phyloP scores from a whole-genome alignment of 768 basidiomycete species.

The Kwoniella heveanensis region DNA sequence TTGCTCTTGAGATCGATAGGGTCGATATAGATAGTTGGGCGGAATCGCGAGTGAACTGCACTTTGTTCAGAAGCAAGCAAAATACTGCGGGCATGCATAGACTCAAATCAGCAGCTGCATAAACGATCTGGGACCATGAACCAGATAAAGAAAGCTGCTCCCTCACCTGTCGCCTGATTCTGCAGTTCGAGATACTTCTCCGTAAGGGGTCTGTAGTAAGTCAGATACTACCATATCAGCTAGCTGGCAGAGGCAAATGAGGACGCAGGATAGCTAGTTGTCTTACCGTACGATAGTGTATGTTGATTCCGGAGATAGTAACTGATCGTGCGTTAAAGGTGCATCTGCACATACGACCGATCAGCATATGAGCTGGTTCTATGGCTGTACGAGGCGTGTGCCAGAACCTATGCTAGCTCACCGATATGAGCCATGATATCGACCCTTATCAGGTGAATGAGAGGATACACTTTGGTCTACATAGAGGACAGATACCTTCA shows the following conservation, averaged over 20 bases:
- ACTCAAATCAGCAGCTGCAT: neutral
- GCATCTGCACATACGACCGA: constrained; percentile 63
- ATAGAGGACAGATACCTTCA: too few species aligned
- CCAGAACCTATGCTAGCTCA: constrained; percentile 16
- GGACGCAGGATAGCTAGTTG: neutral
- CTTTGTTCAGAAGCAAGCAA: constrained; percentile 81
- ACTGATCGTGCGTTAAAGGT: constrained; percentile 77
- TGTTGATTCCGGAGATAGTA: constrained; percentile 81
- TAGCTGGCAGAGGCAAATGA: neutral
- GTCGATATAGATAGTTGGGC: constrained; percentile 66
- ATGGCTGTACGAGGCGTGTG: constrained; percentile 8
- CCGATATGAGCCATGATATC: constrained; percentile 56
- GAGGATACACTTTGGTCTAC: constrained; percentile 71
- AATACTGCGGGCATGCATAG: constrained; percentile 62
- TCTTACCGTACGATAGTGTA: constrained; percentile 72
- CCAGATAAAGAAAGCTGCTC: neutral
- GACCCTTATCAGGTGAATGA: constrained; percentile 74
- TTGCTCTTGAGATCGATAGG: constrained; percentile 73
- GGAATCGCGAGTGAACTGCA: constrained; percentile 79
- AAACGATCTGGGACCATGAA: neutral
- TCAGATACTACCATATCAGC: neutral
- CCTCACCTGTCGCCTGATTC: constrained; percentile 68
- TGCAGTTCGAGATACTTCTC: constrained; percentile 81
- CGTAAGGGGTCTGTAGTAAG: constrained; percentile 66
- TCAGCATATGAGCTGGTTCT: neutral